Evolutionary conservation across 257 asterid species (phyloP).

Genomic region (Salvia hispanica): DNA sequence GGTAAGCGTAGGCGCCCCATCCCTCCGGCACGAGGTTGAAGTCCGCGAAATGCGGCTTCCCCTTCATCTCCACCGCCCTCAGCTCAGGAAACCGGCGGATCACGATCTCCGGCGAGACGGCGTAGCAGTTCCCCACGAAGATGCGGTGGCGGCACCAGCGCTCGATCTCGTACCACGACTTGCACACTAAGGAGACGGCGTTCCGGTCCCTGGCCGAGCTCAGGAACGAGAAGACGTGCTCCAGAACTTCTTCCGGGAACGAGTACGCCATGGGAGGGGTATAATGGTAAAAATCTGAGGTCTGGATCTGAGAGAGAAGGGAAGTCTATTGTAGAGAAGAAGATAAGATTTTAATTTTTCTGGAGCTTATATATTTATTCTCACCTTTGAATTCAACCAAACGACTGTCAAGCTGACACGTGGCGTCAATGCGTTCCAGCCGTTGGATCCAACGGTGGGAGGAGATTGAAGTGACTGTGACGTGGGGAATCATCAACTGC

Average conservation of each 20-base stretch:
- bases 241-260: slow-evolving; percentile 87
- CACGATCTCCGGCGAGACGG: slow-evolving; percentile 68
- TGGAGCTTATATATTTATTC: slow-evolving; percentile 36
- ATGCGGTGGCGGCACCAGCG: slow-evolving; percentile 81
- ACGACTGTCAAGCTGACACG: slow-evolving; percentile 33
- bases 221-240: slow-evolving; percentile 77
- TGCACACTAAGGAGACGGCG: slow-evolving; percentile 83
- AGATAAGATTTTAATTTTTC: slow-evolving; percentile 68
- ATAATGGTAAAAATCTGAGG: slow-evolving; percentile 40
- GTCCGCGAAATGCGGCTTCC: slow-evolving; percentile 96
- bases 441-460: slow-evolving; percentile 41
- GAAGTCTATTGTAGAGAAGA: slow-evolving; percentile 55
- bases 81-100: slow-evolving; percentile 81
- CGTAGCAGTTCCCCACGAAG: slow-evolving; percentile 84
- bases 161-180: slow-evolving; percentile 92
- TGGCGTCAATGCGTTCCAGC: slow-evolving; percentile 18
- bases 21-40: slow-evolving; percentile 90
- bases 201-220: slow-evolving; percentile 68
- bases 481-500: slow-evolving; percentile 27
- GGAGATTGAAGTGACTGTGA: slow-evolving; percentile 33
- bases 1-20: slow-evolving; percentile 78
- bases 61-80: slow-evolving; percentile 74
- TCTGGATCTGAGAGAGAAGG: slow-evolving; percentile 37
- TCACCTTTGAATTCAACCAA: slow-evolving; percentile 42
- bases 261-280: slow-evolving; percentile 67